These are phyloP conservation scores for Trametes cinnabarina DNA, from an alignment of 768 basidiomycete species.

Conservation along the genomic window DNA sequence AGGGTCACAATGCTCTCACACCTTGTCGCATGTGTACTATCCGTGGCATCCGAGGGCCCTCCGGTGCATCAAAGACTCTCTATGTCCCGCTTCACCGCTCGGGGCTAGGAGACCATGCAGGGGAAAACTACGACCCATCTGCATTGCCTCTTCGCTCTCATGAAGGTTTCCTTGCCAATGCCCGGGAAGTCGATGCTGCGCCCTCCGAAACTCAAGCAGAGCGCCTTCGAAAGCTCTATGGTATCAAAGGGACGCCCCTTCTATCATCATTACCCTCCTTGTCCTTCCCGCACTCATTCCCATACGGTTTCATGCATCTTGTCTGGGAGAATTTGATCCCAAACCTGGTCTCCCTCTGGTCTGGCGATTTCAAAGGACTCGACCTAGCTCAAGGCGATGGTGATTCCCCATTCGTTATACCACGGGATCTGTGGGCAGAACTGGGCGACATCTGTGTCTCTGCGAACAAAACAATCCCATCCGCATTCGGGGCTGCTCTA, in stretches of 20 bases:
- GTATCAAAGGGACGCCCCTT: constrained; percentile 12
- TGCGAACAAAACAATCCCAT: constrained; percentile 21
- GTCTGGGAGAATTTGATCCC: constrained; percentile 27
- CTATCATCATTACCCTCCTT: constrained; percentile 9
- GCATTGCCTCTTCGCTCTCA: constrained; percentile 19
- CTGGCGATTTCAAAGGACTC: constrained; percentile 24
- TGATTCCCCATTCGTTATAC: constrained; percentile 7
- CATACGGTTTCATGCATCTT: constrained; percentile 31
- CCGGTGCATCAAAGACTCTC: neutral
- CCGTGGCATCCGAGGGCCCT: constrained; percentile 17
- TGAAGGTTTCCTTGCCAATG: constrained; percentile 9
- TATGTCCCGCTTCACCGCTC: constrained; percentile 13
- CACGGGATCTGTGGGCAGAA: constrained; percentile 21
- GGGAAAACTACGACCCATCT: constrained; percentile 5
- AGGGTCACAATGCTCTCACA: constrained; percentile 25
- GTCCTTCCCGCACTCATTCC: constrained; percentile 25
- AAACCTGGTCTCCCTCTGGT: constrained; percentile 26
- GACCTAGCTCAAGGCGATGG: neutral
- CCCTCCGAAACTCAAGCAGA: neutral
- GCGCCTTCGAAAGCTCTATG: constrained; percentile 11
- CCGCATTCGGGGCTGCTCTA: constrained; percentile 16
- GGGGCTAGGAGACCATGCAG: too few relatives aligned
- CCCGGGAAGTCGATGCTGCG: constrained; percentile 13
- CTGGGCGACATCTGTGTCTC: constrained; percentile 20
- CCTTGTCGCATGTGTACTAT: constrained; percentile 28